phyloP scores from a whole-genome alignment of 305 asterid species.

The Nicotiana rustica region DNA sequence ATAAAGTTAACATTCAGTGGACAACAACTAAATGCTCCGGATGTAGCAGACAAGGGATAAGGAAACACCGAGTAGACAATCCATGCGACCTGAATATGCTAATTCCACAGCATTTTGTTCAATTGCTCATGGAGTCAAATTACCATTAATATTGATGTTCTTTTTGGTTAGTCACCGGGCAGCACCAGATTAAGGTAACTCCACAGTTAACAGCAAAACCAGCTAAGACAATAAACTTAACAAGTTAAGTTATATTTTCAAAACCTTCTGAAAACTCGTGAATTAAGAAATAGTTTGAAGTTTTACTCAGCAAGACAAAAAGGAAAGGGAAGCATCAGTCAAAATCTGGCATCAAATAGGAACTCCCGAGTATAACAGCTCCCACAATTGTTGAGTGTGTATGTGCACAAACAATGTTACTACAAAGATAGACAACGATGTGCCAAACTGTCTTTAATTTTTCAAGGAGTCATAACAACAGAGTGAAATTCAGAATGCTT shows the following conservation, averaged over 20 bases:
- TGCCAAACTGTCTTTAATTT: constrained; percentile 6
- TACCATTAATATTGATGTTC: neutral
- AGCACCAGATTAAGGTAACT: constrained; percentile 27
- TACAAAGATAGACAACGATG: neutral
- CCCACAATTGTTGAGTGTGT: constrained; percentile 8
- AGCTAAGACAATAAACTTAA: constrained; percentile 13
- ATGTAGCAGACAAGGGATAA: constrained; percentile 8
- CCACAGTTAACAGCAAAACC: neutral
- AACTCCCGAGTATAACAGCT: neutral
- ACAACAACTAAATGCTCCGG: constrained; percentile 27
- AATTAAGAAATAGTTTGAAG: constrained; percentile 13
- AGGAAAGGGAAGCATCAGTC: constrained; percentile 23
- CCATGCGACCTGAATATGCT: neutral
- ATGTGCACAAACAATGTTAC: constrained; percentile 10
- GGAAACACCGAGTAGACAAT: constrained; percentile 15
- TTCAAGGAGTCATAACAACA: neutral
- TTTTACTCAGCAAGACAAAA: constrained; percentile 21
- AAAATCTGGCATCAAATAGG: constrained; percentile 14
- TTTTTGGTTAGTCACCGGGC: constrained; percentile 18
- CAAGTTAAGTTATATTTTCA: neutral
- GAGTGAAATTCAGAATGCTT: constrained; percentile 15
- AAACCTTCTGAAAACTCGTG: constrained; percentile 18
- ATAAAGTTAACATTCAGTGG: constrained; percentile 35
- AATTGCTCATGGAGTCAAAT: neutral
- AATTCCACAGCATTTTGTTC: constrained; percentile 16